Evolutionary conservation across 2,329 filamentous ascomycete species (phyloP), one percentile per base, ranked within the genome.

Genomic region (Zymoseptoria brevis): DNA sequence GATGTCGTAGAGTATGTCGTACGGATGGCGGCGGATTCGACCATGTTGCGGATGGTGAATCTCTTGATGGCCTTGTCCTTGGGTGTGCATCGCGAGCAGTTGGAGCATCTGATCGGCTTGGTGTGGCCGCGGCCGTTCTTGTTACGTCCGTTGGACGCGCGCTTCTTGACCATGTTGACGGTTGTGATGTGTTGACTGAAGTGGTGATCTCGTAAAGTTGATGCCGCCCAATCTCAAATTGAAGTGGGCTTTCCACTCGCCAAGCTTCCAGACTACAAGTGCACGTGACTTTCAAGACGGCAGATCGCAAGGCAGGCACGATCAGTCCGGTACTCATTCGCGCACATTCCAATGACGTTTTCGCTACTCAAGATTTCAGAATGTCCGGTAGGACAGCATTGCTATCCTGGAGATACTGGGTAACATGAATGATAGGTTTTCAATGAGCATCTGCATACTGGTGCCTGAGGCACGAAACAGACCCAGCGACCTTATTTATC

Each of bases 31-130:
- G 95, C 94, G 75, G 92, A 96, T 84, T 99, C 94, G 72, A 99
- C 94, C 94, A 99, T 99, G 89, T 99, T 97, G 80, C 94, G 89
- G 86, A 99, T 89, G 83, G 94, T 99, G 86, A 99, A 99, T 83
- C 94, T 87, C 91, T 99, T 99, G 87, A 99, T 97, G 72, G 95
- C 94, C 90, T 99, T 99, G 77, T 99, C 94, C 88, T 99, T 99
- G 79, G 92, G 92, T 64, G 89, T 95, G 79, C 77, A 87, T 78
- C 75, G 83, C 73, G 82, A 90, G 87, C 82, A 94, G 86, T 87
- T 90, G 82, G 83, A 90, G 88, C 82, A 94, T 78, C 86, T 89
- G 83, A 99, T 96, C 76, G 94, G 95, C 87, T 99, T 99, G 83
- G 96, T 91, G 86, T 97, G 64, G 84, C 94, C 94, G 80, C 94